These are phyloP conservation scores for Calonectria fujianensis DNA, from an alignment of 2,329 filamentous ascomycete genomes.

Conservation along the genomic window DNA sequence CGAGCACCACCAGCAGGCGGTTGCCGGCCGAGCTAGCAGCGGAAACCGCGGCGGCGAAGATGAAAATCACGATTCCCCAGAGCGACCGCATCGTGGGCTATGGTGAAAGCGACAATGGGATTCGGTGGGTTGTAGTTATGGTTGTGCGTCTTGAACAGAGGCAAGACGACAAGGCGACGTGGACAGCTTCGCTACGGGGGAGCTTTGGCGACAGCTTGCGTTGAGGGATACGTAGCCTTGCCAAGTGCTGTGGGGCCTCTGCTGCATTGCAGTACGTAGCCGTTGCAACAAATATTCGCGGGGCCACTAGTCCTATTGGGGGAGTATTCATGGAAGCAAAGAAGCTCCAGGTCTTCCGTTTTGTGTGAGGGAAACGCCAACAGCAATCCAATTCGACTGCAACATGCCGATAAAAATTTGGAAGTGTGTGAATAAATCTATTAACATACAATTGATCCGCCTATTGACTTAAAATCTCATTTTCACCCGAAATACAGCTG, in stretches of 20 bases:
- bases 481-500: background rate
- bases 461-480: background rate
- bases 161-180: conserved; percentile 48
- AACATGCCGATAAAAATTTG: background rate
- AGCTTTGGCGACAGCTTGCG: conserved; percentile 55
- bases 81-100: conserved; percentile 80
- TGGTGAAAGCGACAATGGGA: conserved; percentile 18
- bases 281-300: background rate
- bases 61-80: conserved; percentile 81
- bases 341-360: background rate
- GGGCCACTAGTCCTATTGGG: conserved; percentile 40
- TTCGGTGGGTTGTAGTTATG: conserved; percentile 33
- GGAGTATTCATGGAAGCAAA: background rate
- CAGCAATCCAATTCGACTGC: background rate
- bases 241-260: conserved; percentile 44
- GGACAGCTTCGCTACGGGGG: conserved; percentile 52
- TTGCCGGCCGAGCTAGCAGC: conserved; percentile 87
- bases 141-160: conserved; percentile 37
- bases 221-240: conserved; percentile 64
- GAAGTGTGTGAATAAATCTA: background rate
- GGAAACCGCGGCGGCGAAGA: conserved; percentile 79
- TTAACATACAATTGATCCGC: background rate
- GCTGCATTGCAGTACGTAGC: conserved; percentile 13
- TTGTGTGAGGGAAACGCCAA: background rate
- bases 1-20: conserved; percentile 89